Percentiles rank a stretch among this genome's conserved stretches.
phyloP scores from a whole-genome alignment of 2,329 filamentous ascomycete genomes.

The Drechslera avenae region DNA sequence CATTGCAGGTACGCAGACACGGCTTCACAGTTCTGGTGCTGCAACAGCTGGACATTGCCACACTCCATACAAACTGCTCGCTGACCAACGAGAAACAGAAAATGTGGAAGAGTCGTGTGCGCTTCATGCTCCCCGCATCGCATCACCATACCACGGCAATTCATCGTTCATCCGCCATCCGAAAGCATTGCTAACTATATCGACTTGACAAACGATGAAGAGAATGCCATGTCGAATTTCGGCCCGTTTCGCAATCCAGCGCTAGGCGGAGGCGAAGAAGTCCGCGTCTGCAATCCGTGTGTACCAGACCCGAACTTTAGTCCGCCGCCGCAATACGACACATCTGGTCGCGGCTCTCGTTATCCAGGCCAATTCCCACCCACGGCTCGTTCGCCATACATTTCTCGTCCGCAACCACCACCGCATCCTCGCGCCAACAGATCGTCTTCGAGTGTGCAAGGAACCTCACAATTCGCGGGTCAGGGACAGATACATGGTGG shows the following conservation, averaged over 20 bases:
- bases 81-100: conserved; percentile 55
- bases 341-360: conserved; percentile 6
- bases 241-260: conserved; percentile 52
- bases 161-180: conserved; percentile 75
- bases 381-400: conserved; percentile 14
- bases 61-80: not conserved
- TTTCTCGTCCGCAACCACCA: conserved; percentile 10
- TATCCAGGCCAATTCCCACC: conserved; percentile 7
- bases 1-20: conserved; percentile 73
- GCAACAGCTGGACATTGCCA: not conserved
- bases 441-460: conserved; percentile 27
- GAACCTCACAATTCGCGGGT: conserved; percentile 21
- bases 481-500: conserved; percentile 26
- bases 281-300: conserved; percentile 74
- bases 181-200: conserved; percentile 41
- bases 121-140: conserved; percentile 87
- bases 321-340: conserved; percentile 59
- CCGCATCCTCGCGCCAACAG: conserved; percentile 28
- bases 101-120: conserved; percentile 93
- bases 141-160: conserved; percentile 92
- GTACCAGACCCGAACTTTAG: conserved; percentile 71
- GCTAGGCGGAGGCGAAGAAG: conserved; percentile 68
- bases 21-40: not conserved
- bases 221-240: conserved; percentile 33
- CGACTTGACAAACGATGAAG: conserved; percentile 53